These are phyloP conservation scores for Inga leiocalycina DNA, from an alignment of 306 rosid species.

Conservation along the genomic window DNA sequence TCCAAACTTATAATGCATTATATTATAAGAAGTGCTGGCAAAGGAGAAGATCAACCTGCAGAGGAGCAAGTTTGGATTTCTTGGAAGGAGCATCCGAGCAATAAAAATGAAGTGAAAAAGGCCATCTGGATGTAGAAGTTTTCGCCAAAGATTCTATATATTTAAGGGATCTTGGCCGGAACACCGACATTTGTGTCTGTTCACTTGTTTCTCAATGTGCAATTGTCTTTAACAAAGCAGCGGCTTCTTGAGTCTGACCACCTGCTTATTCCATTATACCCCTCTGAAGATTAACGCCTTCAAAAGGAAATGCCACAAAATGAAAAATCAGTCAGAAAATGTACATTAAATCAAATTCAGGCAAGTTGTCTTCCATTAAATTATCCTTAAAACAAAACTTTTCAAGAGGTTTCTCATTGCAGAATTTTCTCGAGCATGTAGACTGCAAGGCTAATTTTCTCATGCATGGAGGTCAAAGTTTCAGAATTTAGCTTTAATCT, in stretches of 20 bases:
- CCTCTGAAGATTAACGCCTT: slow-evolving; percentile 28
- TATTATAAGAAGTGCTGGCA: slow-evolving; percentile 3
- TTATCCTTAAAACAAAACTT: background rate
- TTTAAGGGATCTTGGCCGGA: slow-evolving; percentile 42
- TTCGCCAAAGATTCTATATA: slow-evolving; percentile 46
- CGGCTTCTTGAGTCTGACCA: slow-evolving; percentile 27
- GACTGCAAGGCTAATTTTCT: background rate
- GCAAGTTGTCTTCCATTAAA: background rate
- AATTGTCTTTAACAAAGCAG: background rate
- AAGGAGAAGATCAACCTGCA: slow-evolving; percentile 61
- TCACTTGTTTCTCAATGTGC: slow-evolving; percentile 28
- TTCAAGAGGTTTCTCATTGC: slow-evolving; percentile 8
- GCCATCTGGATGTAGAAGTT: slow-evolving; percentile 52
- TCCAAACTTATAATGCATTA: background rate
- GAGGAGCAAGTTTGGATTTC: slow-evolving; percentile 82
- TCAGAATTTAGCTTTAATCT: background rate
- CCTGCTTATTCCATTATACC: slow-evolving; percentile 6
- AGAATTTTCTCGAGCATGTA: slow-evolving; percentile 6
- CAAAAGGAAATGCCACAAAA: slow-evolving; percentile 16
- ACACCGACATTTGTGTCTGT: slow-evolving; percentile 50
- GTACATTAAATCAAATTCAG: slow-evolving; percentile 6
- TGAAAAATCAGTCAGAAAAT: slow-evolving; percentile 4
- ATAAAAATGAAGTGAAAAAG: slow-evolving; percentile 39
- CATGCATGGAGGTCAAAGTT: background rate
- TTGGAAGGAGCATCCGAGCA: slow-evolving; percentile 55